Evolutionary conservation across 805 yeast genomes (phyloP), one percentile per base, ranked within the genome.

Genomic region (Yarrowia sp.): DNA sequence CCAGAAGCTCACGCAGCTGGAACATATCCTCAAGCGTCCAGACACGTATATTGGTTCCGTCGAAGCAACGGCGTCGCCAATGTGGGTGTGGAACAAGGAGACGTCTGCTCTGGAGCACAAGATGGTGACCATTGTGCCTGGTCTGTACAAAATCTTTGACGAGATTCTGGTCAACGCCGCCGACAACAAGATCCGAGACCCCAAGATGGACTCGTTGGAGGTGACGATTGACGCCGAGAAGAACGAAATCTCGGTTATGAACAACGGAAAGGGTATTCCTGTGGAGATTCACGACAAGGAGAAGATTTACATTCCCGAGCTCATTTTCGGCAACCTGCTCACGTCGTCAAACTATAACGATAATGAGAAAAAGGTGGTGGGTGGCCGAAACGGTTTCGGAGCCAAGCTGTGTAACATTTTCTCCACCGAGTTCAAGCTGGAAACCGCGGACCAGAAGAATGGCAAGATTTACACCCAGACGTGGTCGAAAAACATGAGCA

Each of bases 371-470:
- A 95, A 95, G 76, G 98, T 95, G 35, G 90, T 96, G 1, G 99
- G 99, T 79, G 99, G 99, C 76, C 86, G 99, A 80, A 95, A 95
- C 74, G 99, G 99, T 68, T 95, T 86, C 74, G 99, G 99, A 77
- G 99, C 99, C 56, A 95, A 95, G 73, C 76, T 95, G 65, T 95
- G 99, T 84, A 95, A 95, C 75, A 95, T 95, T 67, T 95, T 93
- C 75, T 91, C 97, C 26, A 89, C 92, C 4, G 87, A 88, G 71
- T 95, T 95, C 73, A 82, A 80, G 14, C 82, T 95, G 30, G 97
- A 92, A 74, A 95, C 99, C 7, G 93, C 96, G 19, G 97, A 95
- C 75, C 82, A 85, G 62, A 76, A 74, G 49, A 78, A 81, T 11
- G 86, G 83, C 62, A 82, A 84, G 71, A 77, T 82, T 46, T 95